phyloP scores from a whole-genome alignment of 78 protist species.

The Polysphondylium violaceum region DNA sequence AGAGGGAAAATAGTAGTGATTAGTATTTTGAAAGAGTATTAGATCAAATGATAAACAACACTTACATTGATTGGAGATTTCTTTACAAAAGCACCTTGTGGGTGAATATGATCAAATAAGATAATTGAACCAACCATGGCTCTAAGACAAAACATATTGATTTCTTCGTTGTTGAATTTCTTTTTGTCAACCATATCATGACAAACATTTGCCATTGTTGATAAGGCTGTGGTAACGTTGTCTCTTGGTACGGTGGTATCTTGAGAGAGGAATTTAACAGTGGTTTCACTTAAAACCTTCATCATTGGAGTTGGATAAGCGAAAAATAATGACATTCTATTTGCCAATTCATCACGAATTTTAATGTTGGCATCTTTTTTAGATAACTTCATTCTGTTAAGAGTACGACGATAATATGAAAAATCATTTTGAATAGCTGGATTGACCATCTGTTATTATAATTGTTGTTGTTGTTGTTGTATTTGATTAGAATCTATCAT shows the following conservation, averaged over 20 bases:
- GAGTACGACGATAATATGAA: conserved; percentile 89
- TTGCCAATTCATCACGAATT: conserved; percentile 89
- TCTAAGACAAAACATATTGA: conserved; percentile 86
- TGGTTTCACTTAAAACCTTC: conserved; percentile 81
- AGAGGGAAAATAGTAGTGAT: neutral
- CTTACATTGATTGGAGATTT: conserved; percentile 79
- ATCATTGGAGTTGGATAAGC: conserved; percentile 94
- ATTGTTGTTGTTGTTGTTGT: neutral
- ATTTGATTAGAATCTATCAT: neutral
- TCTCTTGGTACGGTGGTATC: conserved; percentile 83
- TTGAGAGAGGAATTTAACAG: conserved; percentile 80
- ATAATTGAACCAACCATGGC: conserved; percentile 89
- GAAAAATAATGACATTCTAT: conserved; percentile 90
- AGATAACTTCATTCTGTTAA: conserved; percentile 86
- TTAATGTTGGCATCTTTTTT: conserved; percentile 76
- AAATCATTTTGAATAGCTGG: conserved; percentile 92
- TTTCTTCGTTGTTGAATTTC: conserved; percentile 71
- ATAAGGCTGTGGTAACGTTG: conserved; percentile 74
- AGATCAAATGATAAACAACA: neutral
- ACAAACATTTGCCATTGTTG: conserved; percentile 87
- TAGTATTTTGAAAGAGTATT: neutral
- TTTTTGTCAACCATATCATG: conserved; percentile 84
- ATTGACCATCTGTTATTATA: conserved; percentile 83
- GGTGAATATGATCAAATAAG: conserved; percentile 87
- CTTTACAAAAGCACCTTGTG: conserved; percentile 88